phyloP scores from a whole-genome alignment of 768 basidiomycete genomes.

The Solioccasus polychromus region DNA sequence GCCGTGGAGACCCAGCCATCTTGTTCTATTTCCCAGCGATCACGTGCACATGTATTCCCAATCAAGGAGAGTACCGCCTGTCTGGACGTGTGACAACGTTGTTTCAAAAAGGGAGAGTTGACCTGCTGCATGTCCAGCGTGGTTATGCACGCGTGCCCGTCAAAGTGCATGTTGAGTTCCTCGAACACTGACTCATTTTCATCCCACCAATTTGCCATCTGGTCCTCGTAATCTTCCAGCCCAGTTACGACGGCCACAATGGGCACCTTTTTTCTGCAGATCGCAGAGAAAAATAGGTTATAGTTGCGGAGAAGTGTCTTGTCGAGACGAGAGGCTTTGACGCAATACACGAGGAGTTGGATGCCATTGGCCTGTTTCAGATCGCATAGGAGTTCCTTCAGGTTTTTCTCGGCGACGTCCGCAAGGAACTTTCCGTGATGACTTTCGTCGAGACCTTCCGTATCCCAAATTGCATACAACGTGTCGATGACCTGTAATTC shows the following conservation, averaged over 20 bases:
- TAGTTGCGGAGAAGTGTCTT: conserved; percentile 32
- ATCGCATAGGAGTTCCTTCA: conserved; percentile 23
- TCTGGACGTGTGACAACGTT: conserved; percentile 27
- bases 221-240: conserved; percentile 33
- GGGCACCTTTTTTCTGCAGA: conserved; percentile 35
- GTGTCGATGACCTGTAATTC: conserved; percentile 23
- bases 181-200: conserved; percentile 29
- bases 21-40: conserved; percentile 21
- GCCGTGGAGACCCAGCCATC: conserved; percentile 20
- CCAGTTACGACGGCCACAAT: conserved; percentile 38
- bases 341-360: conserved; percentile 31
- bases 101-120: conserved; percentile 26
- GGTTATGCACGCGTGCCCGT: conserved; percentile 39
- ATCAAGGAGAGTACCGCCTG: conserved; percentile 20
- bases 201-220: conserved; percentile 33
- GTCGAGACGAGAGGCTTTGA: conserved; percentile 31
- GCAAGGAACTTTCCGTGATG: conserved; percentile 26
- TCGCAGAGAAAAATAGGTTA: conserved; percentile 35
- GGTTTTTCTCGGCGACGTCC: conserved; percentile 26
- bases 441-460: conserved; percentile 39
- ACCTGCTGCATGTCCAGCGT: conserved; percentile 30
- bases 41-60: conserved; percentile 12
- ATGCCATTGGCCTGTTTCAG: conserved; percentile 26
- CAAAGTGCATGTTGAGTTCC: conserved; percentile 30
- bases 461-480: conserved; percentile 34